Evolutionary conservation across 108 stramenopile genomes (phyloP), one percentile per base, ranked within the genome.

Genomic region (Cyclostephanos invisitatus): DNA sequence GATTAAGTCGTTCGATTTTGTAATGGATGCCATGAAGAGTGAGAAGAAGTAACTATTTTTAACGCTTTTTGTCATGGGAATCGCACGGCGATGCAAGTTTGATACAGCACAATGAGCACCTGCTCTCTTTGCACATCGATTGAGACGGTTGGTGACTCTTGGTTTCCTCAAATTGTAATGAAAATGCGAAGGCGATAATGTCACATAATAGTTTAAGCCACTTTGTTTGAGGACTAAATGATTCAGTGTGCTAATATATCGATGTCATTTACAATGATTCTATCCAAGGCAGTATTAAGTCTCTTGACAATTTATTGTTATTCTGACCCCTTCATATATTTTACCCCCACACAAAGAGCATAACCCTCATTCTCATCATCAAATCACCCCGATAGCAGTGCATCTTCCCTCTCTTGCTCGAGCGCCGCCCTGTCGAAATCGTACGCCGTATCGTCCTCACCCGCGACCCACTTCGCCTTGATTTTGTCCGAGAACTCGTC

Each of bases 401-500:
- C 80, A 70, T 92, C 90, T 75, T 91, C 94, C 38, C 86, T 68
- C 28, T 80, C 81, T 80, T 95, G 94, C 40, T 92, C 89, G 17
- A 51, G 86, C 8, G 94, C 91, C 20, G 90, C 94, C 44, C 63
- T 67, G 53, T 95, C 94, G 48, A 95, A 89, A 67, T 95, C 94
- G 54, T 95, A 95, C 0, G 77, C 62, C 51, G 68, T 65, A 7
- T 65, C 84, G 21, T 90, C 91, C 24, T 73, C 81, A 4, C 83
- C 86, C 29, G 60, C 83, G 22, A 72, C 86, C 92, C 92, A 96
- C 73, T 92, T 86, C 69, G 68, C 65, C 79, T 97, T 97, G 65
- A 86, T 91, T 68, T 95, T 91, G n/a, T 83, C 84, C 7, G 83
- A 70, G 68, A 94, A 97, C 37, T 90, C 86, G 40, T 92, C 91